Evolutionary conservation across 805 yeast species (phyloP).

Genomic region (Clavispora asparagi): DNA sequence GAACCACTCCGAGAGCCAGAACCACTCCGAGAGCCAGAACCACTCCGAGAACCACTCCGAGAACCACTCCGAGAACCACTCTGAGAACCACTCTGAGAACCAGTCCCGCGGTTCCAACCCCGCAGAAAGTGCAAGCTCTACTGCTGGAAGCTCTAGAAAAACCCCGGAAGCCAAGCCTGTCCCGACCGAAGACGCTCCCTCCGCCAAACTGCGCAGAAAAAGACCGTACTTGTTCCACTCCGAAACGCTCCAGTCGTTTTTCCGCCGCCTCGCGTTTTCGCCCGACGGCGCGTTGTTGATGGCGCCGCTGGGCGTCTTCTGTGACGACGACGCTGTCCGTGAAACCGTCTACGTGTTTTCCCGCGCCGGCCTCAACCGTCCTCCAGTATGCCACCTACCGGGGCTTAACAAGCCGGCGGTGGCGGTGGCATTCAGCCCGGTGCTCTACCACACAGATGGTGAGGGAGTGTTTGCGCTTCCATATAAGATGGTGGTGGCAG

Average conservation of each 20-base stretch:
- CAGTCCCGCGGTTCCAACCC: no score
- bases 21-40: no score
- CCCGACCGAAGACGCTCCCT: slow-evolving; percentile 36
- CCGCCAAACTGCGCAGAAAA: not conserved
- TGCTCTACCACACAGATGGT: slow-evolving; percentile 33
- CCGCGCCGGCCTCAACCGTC: slow-evolving; percentile 57
- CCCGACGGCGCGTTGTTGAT: slow-evolving; percentile 84
- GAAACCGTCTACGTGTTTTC: slow-evolving; percentile 81
- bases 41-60: no score
- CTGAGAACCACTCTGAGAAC: no score
- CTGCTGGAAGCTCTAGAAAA: no score
- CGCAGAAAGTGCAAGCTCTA: no score
- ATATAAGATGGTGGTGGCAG: slow-evolving; percentile 82
- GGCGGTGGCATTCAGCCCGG: slow-evolving; percentile 74
- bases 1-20: no score
- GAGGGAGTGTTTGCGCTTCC: slow-evolving; percentile 50
- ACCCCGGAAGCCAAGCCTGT: slow-evolving; percentile 27
- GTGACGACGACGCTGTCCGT: slow-evolving; percentile 29
- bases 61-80: no score
- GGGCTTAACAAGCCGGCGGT: slow-evolving; percentile 80
- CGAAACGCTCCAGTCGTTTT: slow-evolving; percentile 86
- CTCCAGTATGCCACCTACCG: slow-evolving; percentile 77
- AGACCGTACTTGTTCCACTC: slow-evolving; percentile 55
- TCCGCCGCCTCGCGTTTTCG: slow-evolving; percentile 78
- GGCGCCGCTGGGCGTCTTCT: slow-evolving; percentile 67